A percentile compares a stretch with the other conserved stretches of the same genome.
Conservation (phyloP, 2,329 filamentous ascomycete species). For the Diaporthe citri region DNA sequence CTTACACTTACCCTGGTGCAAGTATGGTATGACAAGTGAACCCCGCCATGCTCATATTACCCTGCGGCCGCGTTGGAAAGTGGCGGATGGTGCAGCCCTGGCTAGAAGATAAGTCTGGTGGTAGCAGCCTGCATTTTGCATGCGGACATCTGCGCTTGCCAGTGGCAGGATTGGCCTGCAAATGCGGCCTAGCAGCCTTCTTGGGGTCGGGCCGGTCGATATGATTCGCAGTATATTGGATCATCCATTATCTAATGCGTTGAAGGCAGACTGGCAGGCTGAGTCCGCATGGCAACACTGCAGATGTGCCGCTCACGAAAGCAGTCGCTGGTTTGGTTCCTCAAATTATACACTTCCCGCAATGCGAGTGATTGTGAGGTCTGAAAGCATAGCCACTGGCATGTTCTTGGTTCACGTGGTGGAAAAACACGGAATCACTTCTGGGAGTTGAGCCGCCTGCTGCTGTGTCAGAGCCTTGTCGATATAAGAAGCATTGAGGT, state of each 20-base stretch:
- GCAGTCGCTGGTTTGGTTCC: not conserved
- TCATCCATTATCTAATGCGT: not conserved
- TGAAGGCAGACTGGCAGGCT: not conserved
- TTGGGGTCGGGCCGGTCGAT: not conserved
- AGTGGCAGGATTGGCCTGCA: not conserved
- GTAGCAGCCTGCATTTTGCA: conserved; percentile 5
- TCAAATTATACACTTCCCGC: not conserved
- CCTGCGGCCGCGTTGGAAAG: not conserved
- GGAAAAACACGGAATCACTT: not conserved
- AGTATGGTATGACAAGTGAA: not conserved
- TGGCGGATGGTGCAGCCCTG: not conserved
- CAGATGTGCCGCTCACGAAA: not conserved
- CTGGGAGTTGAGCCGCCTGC: not conserved
- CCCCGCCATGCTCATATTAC: not conserved
- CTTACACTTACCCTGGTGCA: not conserved
- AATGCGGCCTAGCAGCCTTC: not conserved
- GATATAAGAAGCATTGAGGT: not conserved
- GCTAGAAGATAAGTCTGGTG: not conserved
- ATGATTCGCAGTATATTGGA: not conserved
- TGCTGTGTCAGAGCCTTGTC: not conserved
- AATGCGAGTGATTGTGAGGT: not conserved
- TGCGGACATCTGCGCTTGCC: not conserved
- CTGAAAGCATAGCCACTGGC: not conserved
- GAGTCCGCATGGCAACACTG: not conserved
- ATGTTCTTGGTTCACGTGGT: not conserved